Conservation (phyloP, 768 basidiomycete species). For the Clitopilus passeckerianus region DNA sequence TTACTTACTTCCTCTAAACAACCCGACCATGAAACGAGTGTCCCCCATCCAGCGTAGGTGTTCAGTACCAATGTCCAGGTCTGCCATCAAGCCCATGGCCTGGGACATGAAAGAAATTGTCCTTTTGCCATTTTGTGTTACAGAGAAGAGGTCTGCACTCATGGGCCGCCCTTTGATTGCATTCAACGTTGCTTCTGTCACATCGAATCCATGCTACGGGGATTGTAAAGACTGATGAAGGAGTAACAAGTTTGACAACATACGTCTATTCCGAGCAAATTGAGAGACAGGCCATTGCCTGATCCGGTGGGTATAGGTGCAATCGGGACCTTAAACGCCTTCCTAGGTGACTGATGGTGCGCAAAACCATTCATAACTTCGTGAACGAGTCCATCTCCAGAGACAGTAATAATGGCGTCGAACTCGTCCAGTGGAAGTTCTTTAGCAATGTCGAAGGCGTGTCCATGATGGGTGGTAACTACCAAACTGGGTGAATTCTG, state of each 20-base stretch:
- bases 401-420: conserved; percentile 71
- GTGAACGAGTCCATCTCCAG: conserved; percentile 81
- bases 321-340: conserved; percentile 65
- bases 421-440: conserved; percentile 47
- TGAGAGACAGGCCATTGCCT: conserved; percentile 72
- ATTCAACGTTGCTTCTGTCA: conserved; percentile 70
- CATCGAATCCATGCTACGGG: conserved; percentile 61
- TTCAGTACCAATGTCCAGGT: conserved; percentile 81
- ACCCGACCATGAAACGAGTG: conserved; percentile 69
- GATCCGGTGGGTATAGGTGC: conserved; percentile 81
- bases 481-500: neutral
- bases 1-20: conserved; percentile 59
- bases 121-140: conserved; percentile 62
- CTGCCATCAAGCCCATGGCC: conserved; percentile 79
- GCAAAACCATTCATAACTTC: conserved; percentile 84
- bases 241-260: conserved; percentile 8
- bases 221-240: neutral
- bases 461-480: conserved; percentile 63
- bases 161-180: conserved; percentile 76
- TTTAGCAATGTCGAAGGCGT: conserved; percentile 64
- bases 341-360: conserved; percentile 50
- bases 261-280: conserved; percentile 67
- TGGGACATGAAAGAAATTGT: conserved; percentile 82
- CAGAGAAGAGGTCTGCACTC: conserved; percentile 71
- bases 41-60: conserved; percentile 86